These are phyloP conservation scores for Asterochloris erici DNA, from an alignment of 139 green algal species.

Conservation along the genomic window DNA sequence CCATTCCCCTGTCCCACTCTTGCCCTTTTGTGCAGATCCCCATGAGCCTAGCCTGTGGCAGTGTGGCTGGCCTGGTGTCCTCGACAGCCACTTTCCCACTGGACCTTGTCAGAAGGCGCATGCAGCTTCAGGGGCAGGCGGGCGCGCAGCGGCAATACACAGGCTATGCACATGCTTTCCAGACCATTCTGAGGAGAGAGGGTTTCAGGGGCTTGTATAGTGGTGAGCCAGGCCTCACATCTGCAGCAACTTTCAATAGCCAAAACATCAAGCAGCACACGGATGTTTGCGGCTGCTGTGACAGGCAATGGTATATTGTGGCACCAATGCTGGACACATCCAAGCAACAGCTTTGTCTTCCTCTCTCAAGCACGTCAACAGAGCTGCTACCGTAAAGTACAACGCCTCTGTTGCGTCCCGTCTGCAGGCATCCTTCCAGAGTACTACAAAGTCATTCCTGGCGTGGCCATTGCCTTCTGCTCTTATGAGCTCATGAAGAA, in stretches of 20 bases:
- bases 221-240: neutral
- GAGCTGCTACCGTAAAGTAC: too few species aligned
- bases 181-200: slow-evolving; percentile 41
- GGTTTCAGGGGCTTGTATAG: slow-evolving; percentile 73
- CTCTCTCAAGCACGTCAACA: too few species aligned
- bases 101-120: slow-evolving; percentile 77
- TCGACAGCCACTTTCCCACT: slow-evolving; percentile 87
- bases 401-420: too few species aligned
- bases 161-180: slow-evolving; percentile 52
- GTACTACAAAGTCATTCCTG: slow-evolving; percentile 86
- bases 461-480: slow-evolving; percentile 87
- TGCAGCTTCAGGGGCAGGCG: slow-evolving; percentile 72
- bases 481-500: slow-evolving; percentile 72
- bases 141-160: slow-evolving; percentile 25
- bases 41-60: slow-evolving; percentile 73
- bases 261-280: too few species aligned
- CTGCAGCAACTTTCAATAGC: too few species aligned
- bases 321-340: too few species aligned
- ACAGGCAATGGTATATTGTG: too few species aligned
- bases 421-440: slow-evolving; percentile 76
- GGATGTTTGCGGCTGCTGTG: too few species aligned
- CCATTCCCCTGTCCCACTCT: neutral
- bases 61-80: slow-evolving; percentile 71
- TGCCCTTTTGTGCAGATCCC: slow-evolving; percentile 21
- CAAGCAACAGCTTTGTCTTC: too few species aligned